Percentiles rank a stretch among this genome's conserved stretches.
Evolutionary conservation across 139 green algal species (phyloP).

Genomic region (Asterochloris sp.): DNA sequence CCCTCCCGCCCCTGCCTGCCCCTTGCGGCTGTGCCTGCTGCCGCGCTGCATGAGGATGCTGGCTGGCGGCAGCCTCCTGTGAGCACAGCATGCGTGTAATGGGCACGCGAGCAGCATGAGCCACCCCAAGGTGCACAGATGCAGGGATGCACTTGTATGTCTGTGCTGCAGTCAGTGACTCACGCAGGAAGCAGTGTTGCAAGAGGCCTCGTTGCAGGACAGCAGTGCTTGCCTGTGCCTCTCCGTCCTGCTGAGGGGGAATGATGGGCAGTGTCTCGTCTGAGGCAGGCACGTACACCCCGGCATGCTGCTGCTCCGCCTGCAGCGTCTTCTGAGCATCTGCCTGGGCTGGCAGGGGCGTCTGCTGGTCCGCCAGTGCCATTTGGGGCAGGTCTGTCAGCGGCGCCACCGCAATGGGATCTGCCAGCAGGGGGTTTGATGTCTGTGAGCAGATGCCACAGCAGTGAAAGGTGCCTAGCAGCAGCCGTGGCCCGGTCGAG

Average conservation of each 20-base stretch:
- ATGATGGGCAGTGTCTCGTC: background rate
- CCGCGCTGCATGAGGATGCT: too few species aligned
- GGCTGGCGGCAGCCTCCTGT: too few species aligned
- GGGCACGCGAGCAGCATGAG: too few species aligned
- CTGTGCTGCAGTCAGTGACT: background rate
- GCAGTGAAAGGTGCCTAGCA: too few species aligned
- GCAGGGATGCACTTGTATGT: background rate
- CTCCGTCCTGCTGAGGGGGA: background rate
- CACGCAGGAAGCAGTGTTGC: background rate
- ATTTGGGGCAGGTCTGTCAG: background rate
- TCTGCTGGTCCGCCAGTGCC: background rate
- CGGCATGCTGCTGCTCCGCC: slow-evolving; percentile 8
- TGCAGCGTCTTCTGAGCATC: slow-evolving; percentile 6
- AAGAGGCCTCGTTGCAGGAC: too few species aligned
- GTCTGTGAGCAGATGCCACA: too few species aligned
- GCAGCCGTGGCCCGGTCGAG: too few species aligned
- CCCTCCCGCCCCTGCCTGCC: too few species aligned
- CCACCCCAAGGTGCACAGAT: background rate
- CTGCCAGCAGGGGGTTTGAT: background rate
- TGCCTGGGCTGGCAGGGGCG: slow-evolving; percentile 3
- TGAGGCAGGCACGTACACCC: background rate
- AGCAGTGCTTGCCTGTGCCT: background rate
- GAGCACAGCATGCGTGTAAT: too few species aligned
- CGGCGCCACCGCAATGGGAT: background rate
- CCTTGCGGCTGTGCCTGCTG: too few species aligned